Base-by-base conservation (phyloP, 2,329 filamentous ascomycete genomes). In the Pseudopithomyces chartarum region DNA sequence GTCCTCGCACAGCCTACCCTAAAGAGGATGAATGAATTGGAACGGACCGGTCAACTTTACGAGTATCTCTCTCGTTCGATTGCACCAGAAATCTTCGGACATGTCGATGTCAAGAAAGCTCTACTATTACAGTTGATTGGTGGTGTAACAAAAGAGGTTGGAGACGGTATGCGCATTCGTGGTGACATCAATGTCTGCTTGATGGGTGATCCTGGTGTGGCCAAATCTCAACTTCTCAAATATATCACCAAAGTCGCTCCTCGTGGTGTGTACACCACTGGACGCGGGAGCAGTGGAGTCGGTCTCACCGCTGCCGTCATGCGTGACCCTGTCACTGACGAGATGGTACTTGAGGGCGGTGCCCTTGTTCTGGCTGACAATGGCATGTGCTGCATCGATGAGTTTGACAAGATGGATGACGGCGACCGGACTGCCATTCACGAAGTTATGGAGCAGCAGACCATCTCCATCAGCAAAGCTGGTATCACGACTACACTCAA, bases 151-250 rank as follows among this genome's bases (percentile, higher is more conserved):
- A 99, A 99, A 78, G 89, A 95, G 71, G 96, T 98, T 85, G 92
- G 92, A 51, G 95, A 99, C 71, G 95, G 95, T 58, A 98, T 99
- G 95, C 90, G 92, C 70, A 99, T 99, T 74, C 92, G 95, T 84
- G 95, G 95, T 69, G 95, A 99, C 73, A 96, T 99, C 82, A 99
- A 99, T 79, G 89, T 99, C 61, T 98, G 95, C 76, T 81, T 99
- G 71, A 99, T 99, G 95, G 95, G 95, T 84, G 95, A 99, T 72
- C 95, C 95, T 74, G 95, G 95, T 91, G 95, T 99, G 73, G 95
- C 95, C 80, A 99, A 99, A 81, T 99, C 95, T 36, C 95, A 99
- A 81, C 81, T 99, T 64, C 85, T 99, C 64, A 98, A 97, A 79
- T 99, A 99, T 76, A 98, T 99, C 73, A 92, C 92, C 63, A 98